Conservation (phyloP, 257 asterid genomes). For the Nicotiana knightiana region DNA sequence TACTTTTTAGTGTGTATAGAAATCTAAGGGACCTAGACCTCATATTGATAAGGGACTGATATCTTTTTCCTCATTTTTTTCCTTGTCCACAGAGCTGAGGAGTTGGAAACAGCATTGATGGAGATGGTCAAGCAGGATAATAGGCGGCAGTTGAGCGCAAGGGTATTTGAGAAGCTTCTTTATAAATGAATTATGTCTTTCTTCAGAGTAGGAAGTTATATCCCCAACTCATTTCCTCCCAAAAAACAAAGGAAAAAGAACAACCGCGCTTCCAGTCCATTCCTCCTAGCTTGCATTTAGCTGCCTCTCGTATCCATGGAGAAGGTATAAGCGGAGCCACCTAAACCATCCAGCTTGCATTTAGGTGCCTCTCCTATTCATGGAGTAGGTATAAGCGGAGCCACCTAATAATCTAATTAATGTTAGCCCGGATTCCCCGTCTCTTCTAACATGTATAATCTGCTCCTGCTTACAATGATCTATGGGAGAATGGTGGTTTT, state of each 20-base stretch:
- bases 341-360: not conserved
- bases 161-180: conserved; percentile 39
- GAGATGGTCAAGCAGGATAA: conserved; percentile 99
- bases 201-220: not conserved
- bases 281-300: not conserved
- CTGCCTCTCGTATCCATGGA: not conserved
- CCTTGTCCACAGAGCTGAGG: conserved; percentile 72
- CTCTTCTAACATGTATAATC: not conserved
- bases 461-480: not conserved
- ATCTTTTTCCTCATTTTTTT: not conserved
- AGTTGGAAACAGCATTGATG: conserved; percentile 91
- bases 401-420: not conserved
- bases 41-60: not conserved
- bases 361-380: not conserved
- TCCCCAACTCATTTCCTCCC: not conserved
- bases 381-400: not conserved
- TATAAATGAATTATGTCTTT: conserved; percentile 5
- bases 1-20: not conserved
- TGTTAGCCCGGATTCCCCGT: not conserved
- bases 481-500: not conserved
- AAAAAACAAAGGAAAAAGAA: not conserved
- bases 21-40: not conserved
- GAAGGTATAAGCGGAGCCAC: not conserved
- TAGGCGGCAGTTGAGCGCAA: conserved; percentile 83
- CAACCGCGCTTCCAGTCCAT: not conserved